Evolutionary conservation across 1,284 basidiomycete species (phyloP), one percentile per base, ranked within the genome.

Genomic region (Fomitopsis betulina): DNA sequence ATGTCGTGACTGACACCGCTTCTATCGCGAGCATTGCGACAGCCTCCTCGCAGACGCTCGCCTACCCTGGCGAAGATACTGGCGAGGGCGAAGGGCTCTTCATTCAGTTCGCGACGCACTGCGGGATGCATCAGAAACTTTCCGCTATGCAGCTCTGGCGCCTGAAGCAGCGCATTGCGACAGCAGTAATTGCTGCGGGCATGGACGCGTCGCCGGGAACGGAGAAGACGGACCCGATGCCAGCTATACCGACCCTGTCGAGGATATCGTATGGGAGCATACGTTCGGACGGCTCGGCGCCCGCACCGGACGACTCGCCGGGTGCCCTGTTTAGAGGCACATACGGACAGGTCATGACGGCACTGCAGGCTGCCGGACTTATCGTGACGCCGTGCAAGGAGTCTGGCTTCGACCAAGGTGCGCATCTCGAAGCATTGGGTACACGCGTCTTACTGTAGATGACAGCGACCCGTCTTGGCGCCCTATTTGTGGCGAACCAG

Each of bases 281-380:
- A 54, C 61, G 58, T 49, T 61, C 61, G 55, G 61, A 62, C 56
- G 59, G 61, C 33, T 61, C 62, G n/a, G 13, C 32, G 49, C 49
- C 33, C 32, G 62, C 56, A 56, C 56, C 62, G 38, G 39, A 47
- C 54, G 63, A 60, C 33, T 30, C 47, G 55, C 62, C 63, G 51
- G 65, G 63, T 56, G 63, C 64, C 63, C 65, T 81, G 55, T 81
- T 77, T 65, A 73, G 73, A 37, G 79, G 79, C 38, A 81, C 79
- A 33, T 81, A 79, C 63, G 78, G 79, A 10, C 80, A 81, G 68
- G 67, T 81, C 58, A 74, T 75, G 68, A 61, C 70, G 35, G 79
- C 80, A 13, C 69, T 81, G 40, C 67, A 73, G 52, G 68, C 63
- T 13, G 79, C 76, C 1, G 78, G 79, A 51, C 69, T 81, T 58